Conservation (phyloP, 805 yeast genomes). For the Candida suzukii region DNA sequence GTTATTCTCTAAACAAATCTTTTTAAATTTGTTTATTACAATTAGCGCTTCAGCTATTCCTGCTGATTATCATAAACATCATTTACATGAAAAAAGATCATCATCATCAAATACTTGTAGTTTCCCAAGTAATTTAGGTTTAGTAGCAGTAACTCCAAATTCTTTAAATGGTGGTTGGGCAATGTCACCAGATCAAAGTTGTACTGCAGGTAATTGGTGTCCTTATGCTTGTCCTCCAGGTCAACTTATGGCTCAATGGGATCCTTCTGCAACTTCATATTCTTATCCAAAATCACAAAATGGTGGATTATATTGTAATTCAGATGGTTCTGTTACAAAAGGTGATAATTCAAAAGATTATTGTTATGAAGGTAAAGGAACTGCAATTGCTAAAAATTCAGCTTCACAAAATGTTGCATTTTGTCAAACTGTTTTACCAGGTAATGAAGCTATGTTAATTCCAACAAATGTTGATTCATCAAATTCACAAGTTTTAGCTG, state of each 20-base stretch:
- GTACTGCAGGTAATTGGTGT: conserved; percentile 75
- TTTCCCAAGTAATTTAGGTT: conserved; percentile 61
- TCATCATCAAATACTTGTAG: conserved; percentile 40
- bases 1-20: conserved; percentile 6
- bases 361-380: conserved; percentile 75
- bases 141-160: conserved; percentile 58
- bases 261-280: conserved; percentile 64
- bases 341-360: conserved; percentile 51
- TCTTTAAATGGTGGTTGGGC: conserved; percentile 82
- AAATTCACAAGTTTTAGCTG: conserved; percentile 54
- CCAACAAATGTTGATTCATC: conserved; percentile 64
- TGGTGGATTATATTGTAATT: conserved; percentile 79
- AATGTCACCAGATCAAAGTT: conserved; percentile 62
- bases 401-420: conserved; percentile 63
- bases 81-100: conserved; percentile 19
- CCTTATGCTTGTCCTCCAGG: conserved; percentile 93
- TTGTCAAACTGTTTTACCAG: conserved; percentile 91
- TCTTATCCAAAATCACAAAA: conserved; percentile 70
- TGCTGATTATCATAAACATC: conserved; percentile 12
- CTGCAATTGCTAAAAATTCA: conserved; percentile 49
- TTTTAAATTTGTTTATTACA: conserved; percentile 4
- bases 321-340: conserved; percentile 58
- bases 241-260: conserved; percentile 85
- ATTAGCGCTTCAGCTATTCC: conserved; percentile 8
- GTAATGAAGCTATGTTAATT: conserved; percentile 90